A percentile compares a stretch with the other conserved stretches of the same genome.
Conservation (phyloP, 768 basidiomycete species). For the Brasilioporus rufonigricans region DNA sequence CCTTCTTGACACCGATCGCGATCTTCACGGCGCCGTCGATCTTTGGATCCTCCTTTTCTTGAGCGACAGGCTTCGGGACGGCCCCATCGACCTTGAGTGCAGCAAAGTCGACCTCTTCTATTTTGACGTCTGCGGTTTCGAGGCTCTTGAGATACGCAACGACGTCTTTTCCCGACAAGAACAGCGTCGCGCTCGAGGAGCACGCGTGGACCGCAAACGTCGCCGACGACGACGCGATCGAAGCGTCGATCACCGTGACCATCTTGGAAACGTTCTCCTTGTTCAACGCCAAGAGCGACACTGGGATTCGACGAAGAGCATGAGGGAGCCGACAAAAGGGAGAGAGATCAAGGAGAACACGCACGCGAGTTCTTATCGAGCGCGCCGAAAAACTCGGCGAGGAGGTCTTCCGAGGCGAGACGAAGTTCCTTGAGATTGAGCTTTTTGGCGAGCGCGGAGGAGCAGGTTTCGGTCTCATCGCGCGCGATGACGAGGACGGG, state of each 20-base stretch:
- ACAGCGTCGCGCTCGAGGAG: slow-evolving; percentile 68
- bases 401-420: slow-evolving; percentile 80
- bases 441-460: slow-evolving; percentile 72
- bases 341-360: slow-evolving; percentile 29
- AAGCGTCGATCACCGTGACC: slow-evolving; percentile 71
- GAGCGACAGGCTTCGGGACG: slow-evolving; percentile 34
- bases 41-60: slow-evolving; percentile 73
- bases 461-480: slow-evolving; percentile 82
- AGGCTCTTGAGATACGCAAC: slow-evolving; percentile 66
- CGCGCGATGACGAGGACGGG: slow-evolving; percentile 86
- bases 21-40: slow-evolving; percentile 89
- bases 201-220: slow-evolving; percentile 75
- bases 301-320: slow-evolving; percentile 38
- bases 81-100: slow-evolving; percentile 51
- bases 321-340: background rate
- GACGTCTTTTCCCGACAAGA: slow-evolving; percentile 79
- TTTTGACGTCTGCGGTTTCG: slow-evolving; percentile 60
- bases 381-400: slow-evolving; percentile 76
- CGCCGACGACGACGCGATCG: slow-evolving; percentile 63
- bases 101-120: slow-evolving; percentile 74
- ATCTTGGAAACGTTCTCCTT: slow-evolving; percentile 65
- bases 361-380: slow-evolving; percentile 84
- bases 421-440: slow-evolving; percentile 85
- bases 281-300: slow-evolving; percentile 78
- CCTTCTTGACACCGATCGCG: slow-evolving; percentile 94